Evolutionary conservation across 2,329 filamentous ascomycete genomes (phyloP), one percentile per base, ranked within the genome.

Genomic region (Arthrobotrys iridis): DNA sequence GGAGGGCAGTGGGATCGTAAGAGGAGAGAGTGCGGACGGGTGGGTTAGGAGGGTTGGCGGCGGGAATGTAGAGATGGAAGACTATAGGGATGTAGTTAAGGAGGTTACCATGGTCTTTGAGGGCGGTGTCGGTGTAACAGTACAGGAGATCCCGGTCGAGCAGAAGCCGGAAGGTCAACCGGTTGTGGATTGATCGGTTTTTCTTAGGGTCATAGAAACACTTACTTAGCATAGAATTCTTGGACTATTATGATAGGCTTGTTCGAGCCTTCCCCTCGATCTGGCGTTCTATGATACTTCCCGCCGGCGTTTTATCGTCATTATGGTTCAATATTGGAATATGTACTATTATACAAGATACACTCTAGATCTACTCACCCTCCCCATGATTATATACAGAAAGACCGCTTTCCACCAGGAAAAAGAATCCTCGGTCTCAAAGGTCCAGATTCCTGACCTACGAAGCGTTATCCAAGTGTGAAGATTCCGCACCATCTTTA

Each of bases 51-150:
- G 57, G 59, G 71, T 79, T 41, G 75, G 68, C 10, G 76, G 77
- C 8, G 64, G 77, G 33, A 74, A 77, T 26, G 77, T 79, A 18
- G 76, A 79, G 18, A 57, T 73, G 37, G 77, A 78, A 28, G 78
- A 78, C 70, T 78, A 78, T 62, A 65, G 64, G 30, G 77, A 78
- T 58, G 78, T 78, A 18, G 71, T 79, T 22, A 74, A 77, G 41
- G 78, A 79, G 57, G 75, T 79, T 26, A 48, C 59, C n/a, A 62
- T 52, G 26, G 62, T 78, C 41, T 76, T 64, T 37, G 58, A 58
- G 11, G 52, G 37, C 2, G 43, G 33, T 20, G 52, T 35, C 3
- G 62, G 45, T 18, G 28, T 62, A 3, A 26, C 37, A 11, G 60
- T 72, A 7, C 33, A 57, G 22, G 67, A 63, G 58, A 72, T 64